Evolutionary conservation across 1,284 basidiomycete genomes (phyloP), one percentile per base, ranked within the genome.

Genomic region (Leccinum pachyderme): DNA sequence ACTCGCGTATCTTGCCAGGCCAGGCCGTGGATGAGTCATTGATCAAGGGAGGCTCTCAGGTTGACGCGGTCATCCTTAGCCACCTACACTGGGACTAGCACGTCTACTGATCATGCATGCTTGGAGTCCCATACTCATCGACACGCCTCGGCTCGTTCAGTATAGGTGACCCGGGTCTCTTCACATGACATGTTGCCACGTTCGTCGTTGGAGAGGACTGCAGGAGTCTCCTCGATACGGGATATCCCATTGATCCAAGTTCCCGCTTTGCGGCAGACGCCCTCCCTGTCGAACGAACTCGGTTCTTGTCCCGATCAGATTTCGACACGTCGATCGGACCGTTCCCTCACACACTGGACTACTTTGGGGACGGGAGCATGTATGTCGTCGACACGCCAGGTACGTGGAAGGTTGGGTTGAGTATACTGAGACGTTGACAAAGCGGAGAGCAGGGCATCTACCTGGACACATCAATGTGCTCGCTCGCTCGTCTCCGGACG

Each of bases 291-390:
- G 74, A 64, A 8, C 76, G 79, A 53, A 80, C 75, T 7, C 53
- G 51, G 18, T 61, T 61, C 33, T 35, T 62, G 57, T 59, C 9
- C 77, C 74, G 61, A 66, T 79, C 63, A 4, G 61, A 56, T 7
- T 73, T 71, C 71, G 64, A 62, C 46, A 68, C 70, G 13, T 61
- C 59, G 13, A 53, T 83, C 27, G 81, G 80, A 0, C 76, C 79
- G 1, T 85, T 83, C 66, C 75, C 77, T 6, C 73, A 66, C 41
- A 76, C 78, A 3, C 60, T 77, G 46, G 82, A 85, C 66, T 79
- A 77, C 59, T 82, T 76, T 63, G 75, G 75, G 22, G 82, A 84
- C 58, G 82, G 82, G 0, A 79, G 77, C 54, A 58, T 81, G 35
- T 81, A 82, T 63, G 67, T 83, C 58, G 69, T 83, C 51, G 77